These are phyloP conservation scores for Gastrolobium villosum DNA, from an alignment of 306 rosid genomes.

Conservation along the genomic window DNA sequence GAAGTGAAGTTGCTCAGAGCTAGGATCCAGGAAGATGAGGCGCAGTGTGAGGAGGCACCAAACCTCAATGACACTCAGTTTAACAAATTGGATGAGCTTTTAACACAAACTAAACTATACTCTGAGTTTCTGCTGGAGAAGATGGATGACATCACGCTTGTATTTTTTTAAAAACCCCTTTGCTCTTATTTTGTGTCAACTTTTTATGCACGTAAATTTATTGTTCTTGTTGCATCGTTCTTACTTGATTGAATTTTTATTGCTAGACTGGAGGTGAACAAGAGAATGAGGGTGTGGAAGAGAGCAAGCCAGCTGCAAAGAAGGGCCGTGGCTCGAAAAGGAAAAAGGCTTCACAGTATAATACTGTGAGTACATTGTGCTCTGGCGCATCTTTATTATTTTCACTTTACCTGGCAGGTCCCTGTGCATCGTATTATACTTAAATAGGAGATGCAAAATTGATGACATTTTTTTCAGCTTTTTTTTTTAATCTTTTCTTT, in stretches of 20 bases:
- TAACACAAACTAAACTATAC: conserved; percentile 85
- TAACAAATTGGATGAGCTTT: conserved; percentile 89
- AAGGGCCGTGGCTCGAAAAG: conserved; percentile 78
- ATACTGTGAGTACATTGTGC: conserved; percentile 64
- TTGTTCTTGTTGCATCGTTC: conserved; percentile 18
- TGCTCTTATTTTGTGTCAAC: conserved; percentile 29
- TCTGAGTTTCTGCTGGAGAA: conserved; percentile 89
- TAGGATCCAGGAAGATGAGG: conserved; percentile 71
- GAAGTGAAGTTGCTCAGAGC: conserved; percentile 71
- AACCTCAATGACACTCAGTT: conserved; percentile 70
- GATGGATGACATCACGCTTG: conserved; percentile 90
- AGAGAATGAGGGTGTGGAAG: conserved; percentile 61
- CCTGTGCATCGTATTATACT: background rate
- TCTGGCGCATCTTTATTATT: background rate
- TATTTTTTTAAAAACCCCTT: conserved; percentile 32
- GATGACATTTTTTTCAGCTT: background rate
- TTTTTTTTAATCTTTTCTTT: background rate
- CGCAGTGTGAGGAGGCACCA: conserved; percentile 44
- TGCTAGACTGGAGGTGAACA: conserved; percentile 67
- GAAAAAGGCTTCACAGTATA: conserved; percentile 69
- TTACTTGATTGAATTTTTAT: conserved; percentile 43
- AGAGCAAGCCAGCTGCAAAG: conserved; percentile 51
- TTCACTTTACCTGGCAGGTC: background rate
- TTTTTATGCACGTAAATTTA: background rate
- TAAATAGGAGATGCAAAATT: background rate